Base-by-base conservation (phyloP, 352 stramenopile genomes). In the Phytophthora idaei region DNA sequence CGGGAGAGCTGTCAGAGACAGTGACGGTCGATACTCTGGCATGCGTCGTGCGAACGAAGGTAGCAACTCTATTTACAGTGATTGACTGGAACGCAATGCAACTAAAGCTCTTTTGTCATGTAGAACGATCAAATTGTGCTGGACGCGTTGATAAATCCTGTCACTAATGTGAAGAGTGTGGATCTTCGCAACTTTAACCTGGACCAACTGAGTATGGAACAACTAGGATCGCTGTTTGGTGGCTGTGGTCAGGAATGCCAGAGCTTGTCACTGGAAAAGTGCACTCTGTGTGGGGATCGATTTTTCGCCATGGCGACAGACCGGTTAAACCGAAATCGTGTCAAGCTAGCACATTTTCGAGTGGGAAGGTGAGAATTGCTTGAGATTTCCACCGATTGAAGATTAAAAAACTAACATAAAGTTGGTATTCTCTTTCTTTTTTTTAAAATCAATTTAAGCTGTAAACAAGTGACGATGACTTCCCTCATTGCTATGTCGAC, bases 401-500 rank as follows among this genome's bases (percentile, higher is more conserved):
- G 36, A 15, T 41, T 41, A 3, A 15, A 14, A 11, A 29, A 39
- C 29, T 34, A 8, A 34, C 41, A 2, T 49, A n/a, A 3, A 21
- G 39, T 42, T 52, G 7, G 44, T 47, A 11, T 9, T 25, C n/a
- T n/a, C 1, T 45, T 45, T 45, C 25, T n/a, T 25, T 45, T 21
- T 9, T 21, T 21, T 21, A 0, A 21, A 21, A 21, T 21, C 17
- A 14, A 4, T 36, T 3, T 47, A 29, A 81, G 74, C 21, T 90
- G 81, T 31, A 51, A 69, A 11, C 81, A 84, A 56, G 49, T 87
- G 17, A 85, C 61, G 31, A 87, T 90, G 76, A 87, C 76, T n/a
- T 83, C 81, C 14, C 67, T 87, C 7, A 80, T 90, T 53, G 68
- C 78, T 3, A 69, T 87, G 11, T 76, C 81, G 0, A 59, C 71